A percentile compares a stretch with the other conserved stretches of the same genome.
phyloP scores from a whole-genome alignment of 345 rosid genomes.

The Barbarea vulgaris region DNA sequence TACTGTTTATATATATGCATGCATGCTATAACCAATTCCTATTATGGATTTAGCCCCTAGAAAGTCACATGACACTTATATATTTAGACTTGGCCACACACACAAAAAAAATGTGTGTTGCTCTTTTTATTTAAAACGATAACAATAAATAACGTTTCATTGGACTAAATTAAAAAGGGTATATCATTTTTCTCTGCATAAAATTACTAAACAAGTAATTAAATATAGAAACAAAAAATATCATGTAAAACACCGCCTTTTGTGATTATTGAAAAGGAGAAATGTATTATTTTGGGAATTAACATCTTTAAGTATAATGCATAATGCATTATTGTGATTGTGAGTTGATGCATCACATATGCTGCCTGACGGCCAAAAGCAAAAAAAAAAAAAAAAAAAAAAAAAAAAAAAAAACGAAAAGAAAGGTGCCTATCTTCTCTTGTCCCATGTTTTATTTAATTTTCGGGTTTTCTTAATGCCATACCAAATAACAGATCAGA shows the following conservation, averaged over 20 bases:
- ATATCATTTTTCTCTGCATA: too few species aligned
- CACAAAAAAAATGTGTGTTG: too few species aligned
- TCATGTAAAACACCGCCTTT: background rate
- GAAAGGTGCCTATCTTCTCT: constrained; percentile 14
- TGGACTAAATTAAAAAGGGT: too few species aligned
- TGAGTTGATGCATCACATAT: constrained; percentile 31
- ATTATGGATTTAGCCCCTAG: background rate
- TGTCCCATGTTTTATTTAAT: constrained; percentile 11
- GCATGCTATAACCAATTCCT: too few species aligned
- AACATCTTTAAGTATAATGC: background rate
- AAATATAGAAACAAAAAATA: background rate
- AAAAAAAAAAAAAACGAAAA: too few species aligned
- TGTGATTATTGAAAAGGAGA: background rate
- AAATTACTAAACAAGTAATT: background rate
- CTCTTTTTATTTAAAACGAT: too few species aligned
- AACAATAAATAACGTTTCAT: too few species aligned
- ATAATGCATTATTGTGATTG: constrained; percentile 10
- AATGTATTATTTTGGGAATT: background rate
- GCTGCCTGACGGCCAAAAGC: constrained; percentile 16
- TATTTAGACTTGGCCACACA: background rate
- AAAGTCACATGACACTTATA: background rate
- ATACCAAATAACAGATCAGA: background rate
- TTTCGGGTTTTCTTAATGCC: background rate
- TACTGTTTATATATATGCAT: background rate
- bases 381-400: too few species aligned